phyloP scores from a whole-genome alignment of 495 filamentous ascomycete genomes.

The Cladorrhinum samala region DNA sequence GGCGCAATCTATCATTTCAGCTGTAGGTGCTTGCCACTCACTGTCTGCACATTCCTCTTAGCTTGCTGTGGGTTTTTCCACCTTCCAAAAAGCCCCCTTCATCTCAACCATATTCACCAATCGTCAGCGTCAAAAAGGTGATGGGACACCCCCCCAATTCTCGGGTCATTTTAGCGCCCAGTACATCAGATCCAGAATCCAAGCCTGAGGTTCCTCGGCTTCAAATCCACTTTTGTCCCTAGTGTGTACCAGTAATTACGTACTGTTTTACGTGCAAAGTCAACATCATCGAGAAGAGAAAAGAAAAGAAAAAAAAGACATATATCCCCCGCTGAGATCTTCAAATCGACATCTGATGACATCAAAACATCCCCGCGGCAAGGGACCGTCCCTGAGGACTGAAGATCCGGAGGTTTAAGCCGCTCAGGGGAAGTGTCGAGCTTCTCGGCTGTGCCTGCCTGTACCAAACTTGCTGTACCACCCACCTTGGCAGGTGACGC shows the following conservation, averaged over 20 bases:
- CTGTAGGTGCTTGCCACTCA: not conserved
- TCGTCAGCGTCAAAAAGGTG: not conserved
- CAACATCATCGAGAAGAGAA: too few species aligned
- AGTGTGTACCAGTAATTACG: too few species aligned
- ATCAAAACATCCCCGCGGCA: not conserved
- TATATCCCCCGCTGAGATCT: not conserved
- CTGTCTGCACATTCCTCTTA: too few species aligned
- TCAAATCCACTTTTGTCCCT: too few species aligned
- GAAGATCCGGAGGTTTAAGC: slow-evolving; percentile 6
- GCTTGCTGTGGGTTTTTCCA: too few species aligned
- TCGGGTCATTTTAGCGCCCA: not conserved
- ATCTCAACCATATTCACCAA: not conserved
- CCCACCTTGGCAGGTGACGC: not conserved
- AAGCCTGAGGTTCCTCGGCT: not conserved
- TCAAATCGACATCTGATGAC: not conserved
- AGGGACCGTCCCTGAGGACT: slow-evolving; percentile 1
- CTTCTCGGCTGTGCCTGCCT: not conserved
- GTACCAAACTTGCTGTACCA: not conserved
- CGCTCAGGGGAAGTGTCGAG: not conserved
- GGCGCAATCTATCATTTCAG: too few species aligned
- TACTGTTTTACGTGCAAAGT: too few species aligned
- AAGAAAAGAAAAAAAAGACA: too few species aligned
- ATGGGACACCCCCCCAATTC: too few species aligned
- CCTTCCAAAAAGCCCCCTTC: not conserved
- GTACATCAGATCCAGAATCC: not conserved